These are phyloP conservation scores for Psilocybe mexicana DNA, from an alignment of 1,284 basidiomycete genomes.

Conservation along the genomic window DNA sequence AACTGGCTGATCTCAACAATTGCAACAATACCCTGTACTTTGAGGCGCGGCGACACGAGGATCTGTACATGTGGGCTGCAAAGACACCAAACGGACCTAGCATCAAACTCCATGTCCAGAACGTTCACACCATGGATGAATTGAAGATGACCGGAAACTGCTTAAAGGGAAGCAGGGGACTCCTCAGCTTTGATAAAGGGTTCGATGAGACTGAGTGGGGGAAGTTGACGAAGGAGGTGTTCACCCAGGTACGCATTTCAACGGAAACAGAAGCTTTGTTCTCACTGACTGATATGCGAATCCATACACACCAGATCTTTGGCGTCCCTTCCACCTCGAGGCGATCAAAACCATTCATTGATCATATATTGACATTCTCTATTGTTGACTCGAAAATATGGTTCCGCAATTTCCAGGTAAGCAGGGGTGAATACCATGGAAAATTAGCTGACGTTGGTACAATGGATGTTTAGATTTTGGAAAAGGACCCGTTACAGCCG, in stretches of 20 bases:
- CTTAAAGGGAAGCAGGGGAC: slow-evolving; percentile 90
- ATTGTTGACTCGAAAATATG: slow-evolving; percentile 96
- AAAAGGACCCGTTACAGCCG: slow-evolving; percentile 77
- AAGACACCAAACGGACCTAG: slow-evolving; percentile 98
- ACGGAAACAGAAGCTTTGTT: neutral
- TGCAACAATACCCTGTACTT: slow-evolving; percentile 99
- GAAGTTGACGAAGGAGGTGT: slow-evolving; percentile 89
- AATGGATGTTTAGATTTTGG: slow-evolving; percentile 57
- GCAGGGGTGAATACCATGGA: neutral
- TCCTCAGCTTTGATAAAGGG: slow-evolving; percentile 90
- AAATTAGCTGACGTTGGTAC: neutral
- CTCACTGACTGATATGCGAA: slow-evolving; percentile 11
- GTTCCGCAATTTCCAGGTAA: slow-evolving; percentile 97
- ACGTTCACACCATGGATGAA: slow-evolving; percentile 99
- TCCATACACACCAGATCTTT: slow-evolving; percentile 70
- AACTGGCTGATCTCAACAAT: slow-evolving; percentile 96
- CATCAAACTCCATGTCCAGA: slow-evolving; percentile 97
- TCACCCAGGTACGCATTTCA: slow-evolving; percentile 78
- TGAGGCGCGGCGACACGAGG: slow-evolving; percentile 93
- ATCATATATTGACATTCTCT: slow-evolving; percentile 96
- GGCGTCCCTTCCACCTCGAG: slow-evolving; percentile 90
- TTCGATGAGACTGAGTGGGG: slow-evolving; percentile 94
- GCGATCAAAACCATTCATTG: slow-evolving; percentile 95
- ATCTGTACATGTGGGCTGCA: slow-evolving; percentile 95
- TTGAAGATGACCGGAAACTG: slow-evolving; percentile 99